These are phyloP conservation scores for Fusarium concolor DNA, from an alignment of 2,329 filamentous ascomycete genomes.

Conservation along the genomic window DNA sequence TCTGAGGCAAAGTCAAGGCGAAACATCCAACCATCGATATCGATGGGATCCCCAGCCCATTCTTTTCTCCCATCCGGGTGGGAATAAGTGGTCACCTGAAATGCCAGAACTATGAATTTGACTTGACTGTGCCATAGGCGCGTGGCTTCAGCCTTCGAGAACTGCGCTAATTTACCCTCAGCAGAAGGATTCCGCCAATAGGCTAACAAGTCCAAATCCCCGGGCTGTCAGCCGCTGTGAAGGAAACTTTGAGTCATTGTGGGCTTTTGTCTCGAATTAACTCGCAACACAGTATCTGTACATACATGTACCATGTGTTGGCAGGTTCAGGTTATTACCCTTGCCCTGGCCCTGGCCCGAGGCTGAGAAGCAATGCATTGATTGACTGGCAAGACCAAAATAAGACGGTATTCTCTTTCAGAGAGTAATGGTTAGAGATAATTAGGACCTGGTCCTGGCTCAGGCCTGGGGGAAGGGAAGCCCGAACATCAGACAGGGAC, in stretches of 20 bases:
- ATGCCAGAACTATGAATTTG: constrained; percentile 13
- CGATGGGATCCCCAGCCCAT: constrained; percentile 8
- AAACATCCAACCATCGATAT: not conserved
- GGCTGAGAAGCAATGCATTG: not conserved
- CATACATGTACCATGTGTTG: constrained; percentile 1
- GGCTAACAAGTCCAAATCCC: constrained; percentile 8
- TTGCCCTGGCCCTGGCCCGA: not conserved
- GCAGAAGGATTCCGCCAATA: not conserved
- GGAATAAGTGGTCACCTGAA: constrained; percentile 4
- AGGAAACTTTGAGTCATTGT: constrained; percentile 7
- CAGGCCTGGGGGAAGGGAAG: not conserved
- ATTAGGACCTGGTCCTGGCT: constrained; percentile 34
- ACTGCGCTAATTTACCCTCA: constrained; percentile 4
- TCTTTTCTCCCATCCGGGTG: not conserved
- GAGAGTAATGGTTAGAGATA: constrained; percentile 13
- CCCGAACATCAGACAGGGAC: too few relatives aligned
- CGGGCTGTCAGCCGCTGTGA: constrained; percentile 33
- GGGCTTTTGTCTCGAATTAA: constrained; percentile 39
- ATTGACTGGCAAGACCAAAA: constrained; percentile 15
- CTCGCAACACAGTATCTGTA: constrained; percentile 2
- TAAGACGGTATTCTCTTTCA: constrained; percentile 16
- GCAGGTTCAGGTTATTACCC: not conserved
- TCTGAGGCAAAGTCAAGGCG: constrained; percentile 22
- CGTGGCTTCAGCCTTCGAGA: constrained; percentile 13
- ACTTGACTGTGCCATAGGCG: not conserved